Evolutionary conservation across 345 rosid species (phyloP).

Genomic region (Linum tenue): DNA sequence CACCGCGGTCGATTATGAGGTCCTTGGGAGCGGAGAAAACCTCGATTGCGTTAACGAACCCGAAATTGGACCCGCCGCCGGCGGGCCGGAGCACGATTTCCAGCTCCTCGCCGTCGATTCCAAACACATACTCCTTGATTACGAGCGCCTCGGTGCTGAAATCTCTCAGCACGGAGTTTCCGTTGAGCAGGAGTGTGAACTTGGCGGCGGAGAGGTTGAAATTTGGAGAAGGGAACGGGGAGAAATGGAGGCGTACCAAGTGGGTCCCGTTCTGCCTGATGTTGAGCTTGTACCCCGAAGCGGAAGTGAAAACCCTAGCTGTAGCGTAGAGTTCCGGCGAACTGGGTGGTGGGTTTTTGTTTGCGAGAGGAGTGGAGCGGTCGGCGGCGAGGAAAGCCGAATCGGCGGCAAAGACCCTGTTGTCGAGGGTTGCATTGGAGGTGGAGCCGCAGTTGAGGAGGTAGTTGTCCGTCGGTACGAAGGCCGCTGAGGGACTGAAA

Average conservation of each 20-base stretch:
- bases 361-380: conserved; percentile 37
- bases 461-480: conserved; percentile 63
- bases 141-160: conserved; percentile 31
- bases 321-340: conserved; percentile 49
- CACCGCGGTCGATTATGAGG: conserved; percentile 57
- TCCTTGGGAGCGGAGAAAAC: conserved; percentile 65
- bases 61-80: conserved; percentile 31
- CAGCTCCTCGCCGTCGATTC: conserved; percentile 27
- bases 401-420: conserved; percentile 60
- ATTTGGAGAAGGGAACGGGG: conserved; percentile 48
- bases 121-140: conserved; percentile 49
- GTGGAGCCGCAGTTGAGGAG: conserved; percentile 72
- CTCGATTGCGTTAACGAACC: conserved; percentile 71
- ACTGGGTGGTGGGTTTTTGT: conserved; percentile 44
- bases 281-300: conserved; percentile 39
- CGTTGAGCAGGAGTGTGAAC: conserved; percentile 50
- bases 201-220: conserved; percentile 43
- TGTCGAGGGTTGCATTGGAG: conserved; percentile 38
- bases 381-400: conserved; percentile 39
- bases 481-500: conserved; percentile 25
- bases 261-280: conserved; percentile 44
- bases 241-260: conserved; percentile 90
- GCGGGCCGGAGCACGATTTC: conserved; percentile 44
- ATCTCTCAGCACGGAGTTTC: conserved; percentile 33
- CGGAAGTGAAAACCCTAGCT: conserved; percentile 48